A percentile compares a stretch with the other conserved stretches of the same genome.
Evolutionary conservation across 1,284 basidiomycete species (phyloP).

Genomic region (Marasmius oreades): DNA sequence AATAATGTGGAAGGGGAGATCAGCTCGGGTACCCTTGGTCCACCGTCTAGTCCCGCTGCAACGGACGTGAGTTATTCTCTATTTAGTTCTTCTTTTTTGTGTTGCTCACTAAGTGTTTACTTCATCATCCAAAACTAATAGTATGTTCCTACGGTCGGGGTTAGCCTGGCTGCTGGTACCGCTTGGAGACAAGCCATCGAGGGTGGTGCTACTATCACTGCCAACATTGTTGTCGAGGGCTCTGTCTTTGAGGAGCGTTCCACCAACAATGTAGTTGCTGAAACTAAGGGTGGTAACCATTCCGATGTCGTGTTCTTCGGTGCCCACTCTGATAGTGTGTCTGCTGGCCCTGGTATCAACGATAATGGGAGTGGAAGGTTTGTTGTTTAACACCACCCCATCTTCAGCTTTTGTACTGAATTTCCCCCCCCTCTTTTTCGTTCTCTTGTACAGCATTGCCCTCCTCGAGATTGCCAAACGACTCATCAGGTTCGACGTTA

Average conservation of each 20-base stretch:
- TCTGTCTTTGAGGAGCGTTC: conserved; percentile 18
- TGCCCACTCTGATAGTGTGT: conserved; percentile 24
- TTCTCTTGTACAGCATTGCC: background rate
- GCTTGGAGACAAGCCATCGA: background rate
- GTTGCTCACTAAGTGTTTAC: conserved; percentile 10
- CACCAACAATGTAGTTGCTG: conserved; percentile 24
- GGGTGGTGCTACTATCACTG: background rate
- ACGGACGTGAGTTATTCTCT: conserved; percentile 12
- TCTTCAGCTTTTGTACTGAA: background rate
- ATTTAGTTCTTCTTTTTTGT: conserved; percentile 2
- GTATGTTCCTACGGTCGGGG: background rate
- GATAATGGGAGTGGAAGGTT: conserved; percentile 25
- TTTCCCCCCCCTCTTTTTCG: conserved; percentile 17
- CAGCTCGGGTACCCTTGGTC: conserved; percentile 15
- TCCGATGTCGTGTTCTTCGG: conserved; percentile 21
- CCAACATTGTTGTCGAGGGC: background rate
- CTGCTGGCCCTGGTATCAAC: conserved; percentile 26
- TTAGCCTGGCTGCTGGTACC: background rate
- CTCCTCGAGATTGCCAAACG: conserved; percentile 19
- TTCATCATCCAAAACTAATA: conserved; percentile 11
- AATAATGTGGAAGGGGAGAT: conserved; percentile 20
- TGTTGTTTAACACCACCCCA: conserved; percentile 5
- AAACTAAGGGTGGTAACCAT: conserved; percentile 23
- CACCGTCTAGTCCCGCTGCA: conserved; percentile 19
- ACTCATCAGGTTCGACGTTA: conserved; percentile 2